phyloP scores from a whole-genome alignment of 1,284 basidiomycete genomes.

The Tetrapyrgos nigripes region DNA sequence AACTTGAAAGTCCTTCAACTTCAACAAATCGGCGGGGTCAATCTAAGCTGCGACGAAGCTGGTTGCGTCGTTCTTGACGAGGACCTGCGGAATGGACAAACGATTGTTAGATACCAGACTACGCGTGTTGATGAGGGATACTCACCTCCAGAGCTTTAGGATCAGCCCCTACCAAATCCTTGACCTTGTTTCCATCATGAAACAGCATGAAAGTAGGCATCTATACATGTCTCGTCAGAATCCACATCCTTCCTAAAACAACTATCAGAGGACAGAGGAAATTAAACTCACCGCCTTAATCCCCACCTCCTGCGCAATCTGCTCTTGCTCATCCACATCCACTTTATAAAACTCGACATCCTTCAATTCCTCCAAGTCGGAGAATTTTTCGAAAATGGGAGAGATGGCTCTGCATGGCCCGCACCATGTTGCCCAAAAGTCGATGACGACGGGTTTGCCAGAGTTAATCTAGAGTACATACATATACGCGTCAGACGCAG shows the following conservation, averaged over 20 bases:
- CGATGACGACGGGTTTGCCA: conserved; percentile 68
- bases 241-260: too few species aligned
- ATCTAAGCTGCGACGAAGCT: too few species aligned
- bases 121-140: too few species aligned
- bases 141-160: too few species aligned
- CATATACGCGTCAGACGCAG: too few species aligned
- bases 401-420: conserved; percentile 81
- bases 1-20: too few species aligned
- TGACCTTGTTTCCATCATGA: conserved; percentile 71
- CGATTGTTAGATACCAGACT: too few species aligned
- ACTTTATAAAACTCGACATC: conserved; percentile 82
- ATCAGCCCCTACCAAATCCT: conserved; percentile 70
- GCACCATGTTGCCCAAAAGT: conserved; percentile 83
- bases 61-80: too few species aligned
- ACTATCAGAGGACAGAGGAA: too few species aligned
- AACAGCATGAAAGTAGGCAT: conserved; percentile 85
- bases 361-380: conserved; percentile 39
- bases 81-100: too few species aligned
- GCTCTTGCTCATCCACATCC: conserved; percentile 70
- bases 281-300: conserved; percentile 71
- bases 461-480: conserved; percentile 57
- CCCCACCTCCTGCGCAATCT: conserved; percentile 67
- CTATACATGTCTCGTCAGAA: conserved; percentile 23
- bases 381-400: conserved; percentile 80
- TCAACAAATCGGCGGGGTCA: too few species aligned